Percentiles rank a stretch among this genome's conserved stretches.
Evolutionary conservation across 2,329 filamentous ascomycete genomes (phyloP).

Genomic region (Colletotrichum simmondsii): DNA sequence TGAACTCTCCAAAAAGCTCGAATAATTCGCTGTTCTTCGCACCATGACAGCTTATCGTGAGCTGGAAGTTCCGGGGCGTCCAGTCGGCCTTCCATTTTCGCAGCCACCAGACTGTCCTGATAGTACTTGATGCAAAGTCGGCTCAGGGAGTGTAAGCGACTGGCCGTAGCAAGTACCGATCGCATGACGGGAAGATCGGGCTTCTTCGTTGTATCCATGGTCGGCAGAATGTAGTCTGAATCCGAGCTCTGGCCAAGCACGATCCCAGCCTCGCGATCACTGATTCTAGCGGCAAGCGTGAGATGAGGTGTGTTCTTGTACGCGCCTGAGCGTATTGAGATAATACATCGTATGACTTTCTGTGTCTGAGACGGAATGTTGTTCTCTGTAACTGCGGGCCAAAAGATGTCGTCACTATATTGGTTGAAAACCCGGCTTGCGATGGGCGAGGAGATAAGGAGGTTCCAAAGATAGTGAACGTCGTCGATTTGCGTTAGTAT

Average conservation of each 20-base stretch:
- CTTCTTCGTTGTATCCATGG: not conserved
- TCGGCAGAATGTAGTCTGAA: not conserved
- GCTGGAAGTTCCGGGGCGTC: not conserved
- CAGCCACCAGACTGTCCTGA: not conserved
- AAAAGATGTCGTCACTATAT: conserved; percentile 18
- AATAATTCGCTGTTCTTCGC: conserved; percentile 21
- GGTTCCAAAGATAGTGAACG: conserved; percentile 22
- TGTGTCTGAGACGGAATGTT: conserved; percentile 15
- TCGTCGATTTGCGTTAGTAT: conserved; percentile 20
- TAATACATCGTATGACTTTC: conserved; percentile 10
- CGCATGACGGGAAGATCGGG: not conserved
- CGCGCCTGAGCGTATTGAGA: conserved; percentile 17
- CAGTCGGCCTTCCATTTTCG: not conserved
- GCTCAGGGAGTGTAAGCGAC: conserved; percentile 3
- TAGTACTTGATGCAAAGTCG: conserved; percentile 4
- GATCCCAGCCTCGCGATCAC: conserved; percentile 21
- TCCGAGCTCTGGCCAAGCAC: conserved; percentile 22
- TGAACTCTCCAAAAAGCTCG: conserved; percentile 28
- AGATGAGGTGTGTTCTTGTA: not conserved
- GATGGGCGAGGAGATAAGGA: conserved; percentile 13
- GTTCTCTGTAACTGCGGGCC: not conserved
- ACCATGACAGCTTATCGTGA: not conserved
- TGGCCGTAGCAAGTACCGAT: not conserved
- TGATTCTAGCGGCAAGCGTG: conserved; percentile 2
- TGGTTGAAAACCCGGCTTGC: conserved; percentile 13